These are phyloP conservation scores for Aspergillus texensis DNA, from an alignment of 2,329 filamentous ascomycete genomes.

Conservation along the genomic window DNA sequence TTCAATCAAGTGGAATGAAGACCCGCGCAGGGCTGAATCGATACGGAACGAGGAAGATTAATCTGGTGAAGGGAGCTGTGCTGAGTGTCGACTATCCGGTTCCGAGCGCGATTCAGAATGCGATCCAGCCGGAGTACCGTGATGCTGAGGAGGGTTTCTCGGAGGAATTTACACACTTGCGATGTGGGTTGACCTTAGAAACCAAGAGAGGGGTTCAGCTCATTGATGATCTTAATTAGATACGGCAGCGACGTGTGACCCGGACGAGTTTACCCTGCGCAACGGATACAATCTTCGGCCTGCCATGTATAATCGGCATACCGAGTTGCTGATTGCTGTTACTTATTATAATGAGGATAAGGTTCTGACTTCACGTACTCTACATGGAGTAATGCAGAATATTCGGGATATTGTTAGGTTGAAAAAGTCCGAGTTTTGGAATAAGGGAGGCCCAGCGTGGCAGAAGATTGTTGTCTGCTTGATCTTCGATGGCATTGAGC, in stretches of 20 bases:
- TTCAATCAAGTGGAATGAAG: too few relatives aligned
- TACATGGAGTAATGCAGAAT: slow-evolving; percentile 99
- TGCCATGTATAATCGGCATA: slow-evolving; percentile 98
- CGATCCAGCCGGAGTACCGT: too few relatives aligned
- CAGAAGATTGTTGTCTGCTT: slow-evolving; percentile 98
- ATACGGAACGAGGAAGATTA: too few relatives aligned
- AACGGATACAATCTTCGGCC: slow-evolving; percentile 98
- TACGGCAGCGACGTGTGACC: slow-evolving; percentile 95
- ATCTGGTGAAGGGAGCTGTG: too few relatives aligned
- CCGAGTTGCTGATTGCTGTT: slow-evolving; percentile 93
- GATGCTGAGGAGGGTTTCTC: too few relatives aligned
- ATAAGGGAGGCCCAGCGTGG: slow-evolving; percentile 97
- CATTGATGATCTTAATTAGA: too few relatives aligned
- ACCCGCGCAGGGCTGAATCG: too few relatives aligned
- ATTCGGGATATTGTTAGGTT: slow-evolving; percentile 98
- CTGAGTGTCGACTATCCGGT: too few relatives aligned
- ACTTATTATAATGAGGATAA: slow-evolving; percentile 99
- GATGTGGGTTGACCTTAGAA: too few relatives aligned
- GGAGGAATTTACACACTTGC: too few relatives aligned
- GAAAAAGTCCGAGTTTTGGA: slow-evolving; percentile 99
- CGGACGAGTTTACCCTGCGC: slow-evolving; percentile 74
- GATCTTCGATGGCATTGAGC: slow-evolving; percentile 97
- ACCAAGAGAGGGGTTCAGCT: too few relatives aligned
- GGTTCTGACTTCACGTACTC: slow-evolving; percentile 82
- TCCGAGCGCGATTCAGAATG: too few relatives aligned